Percentiles rank a stretch among this genome's conserved stretches.
Conservation (phyloP, 441 rosid species). For the Aquilaria agallochum region DNA sequence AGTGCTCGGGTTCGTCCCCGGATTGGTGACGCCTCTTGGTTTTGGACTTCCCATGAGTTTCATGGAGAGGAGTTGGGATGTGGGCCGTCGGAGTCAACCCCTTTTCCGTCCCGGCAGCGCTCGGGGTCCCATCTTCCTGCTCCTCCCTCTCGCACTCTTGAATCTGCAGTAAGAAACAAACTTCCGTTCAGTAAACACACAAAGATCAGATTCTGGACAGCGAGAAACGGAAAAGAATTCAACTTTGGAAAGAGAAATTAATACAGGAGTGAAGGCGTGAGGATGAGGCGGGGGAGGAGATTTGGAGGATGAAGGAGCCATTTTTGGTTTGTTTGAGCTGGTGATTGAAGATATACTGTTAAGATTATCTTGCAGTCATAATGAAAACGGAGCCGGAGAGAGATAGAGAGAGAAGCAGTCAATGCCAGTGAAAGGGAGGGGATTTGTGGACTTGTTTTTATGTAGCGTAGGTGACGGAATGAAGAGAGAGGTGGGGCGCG, state of each 20-base stretch:
- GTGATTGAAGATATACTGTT: too few species aligned
- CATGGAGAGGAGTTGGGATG: constrained; percentile 62
- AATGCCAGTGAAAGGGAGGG: constrained; percentile 12
- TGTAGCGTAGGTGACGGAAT: neutral
- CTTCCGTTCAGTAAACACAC: neutral
- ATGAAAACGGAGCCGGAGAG: neutral
- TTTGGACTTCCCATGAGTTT: constrained; percentile 27
- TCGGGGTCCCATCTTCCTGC: constrained; percentile 43
- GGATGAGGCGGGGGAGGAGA: constrained; percentile 40
- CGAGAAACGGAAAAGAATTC: neutral
- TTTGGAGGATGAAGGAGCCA: constrained; percentile 62
- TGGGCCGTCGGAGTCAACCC: constrained; percentile 32
- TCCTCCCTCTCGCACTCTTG: constrained; percentile 65
- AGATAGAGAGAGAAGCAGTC: neutral
- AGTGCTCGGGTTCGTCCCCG: constrained; percentile 20
- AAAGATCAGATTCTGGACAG: neutral
- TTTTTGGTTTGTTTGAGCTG: constrained; percentile 5
- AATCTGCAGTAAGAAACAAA: constrained; percentile 45
- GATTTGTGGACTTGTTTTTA: neutral
- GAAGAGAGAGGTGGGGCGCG: too few species aligned
- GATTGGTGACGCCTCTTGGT: constrained; percentile 41
- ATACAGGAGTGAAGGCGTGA: constrained; percentile 65
- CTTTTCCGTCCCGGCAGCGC: constrained; percentile 19
- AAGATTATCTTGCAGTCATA: too few species aligned
- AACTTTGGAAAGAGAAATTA: constrained; percentile 24